A percentile compares a stretch with the other conserved stretches of the same genome.
Conservation (phyloP, 2,329 filamentous ascomycete genomes). For the Aureobasidium sp. region DNA sequence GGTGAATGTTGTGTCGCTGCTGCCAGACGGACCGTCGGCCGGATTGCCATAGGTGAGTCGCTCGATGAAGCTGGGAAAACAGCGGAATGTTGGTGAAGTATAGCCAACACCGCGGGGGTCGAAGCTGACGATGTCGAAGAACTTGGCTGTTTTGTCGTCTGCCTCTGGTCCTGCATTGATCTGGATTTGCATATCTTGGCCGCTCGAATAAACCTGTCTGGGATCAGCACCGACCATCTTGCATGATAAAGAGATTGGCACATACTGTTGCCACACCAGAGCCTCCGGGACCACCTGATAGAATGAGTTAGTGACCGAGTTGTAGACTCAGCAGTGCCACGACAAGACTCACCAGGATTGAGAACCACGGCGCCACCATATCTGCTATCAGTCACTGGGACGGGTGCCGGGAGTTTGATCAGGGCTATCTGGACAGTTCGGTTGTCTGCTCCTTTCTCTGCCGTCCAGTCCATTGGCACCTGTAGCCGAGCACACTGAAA, state of each 20-base stretch:
- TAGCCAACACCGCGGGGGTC: constrained; percentile 38
- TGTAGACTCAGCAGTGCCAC: not conserved
- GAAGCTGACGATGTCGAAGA: constrained; percentile 36
- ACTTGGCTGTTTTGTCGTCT: constrained; percentile 15
- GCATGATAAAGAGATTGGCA: not conserved
- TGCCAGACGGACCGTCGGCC: constrained; percentile 32
- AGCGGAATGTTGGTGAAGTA: constrained; percentile 28
- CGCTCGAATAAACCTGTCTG: constrained; percentile 27
- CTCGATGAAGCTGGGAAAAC: constrained; percentile 28
- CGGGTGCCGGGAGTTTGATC: constrained; percentile 38
- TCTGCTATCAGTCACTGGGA: constrained; percentile 34
- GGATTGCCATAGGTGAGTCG: constrained; percentile 26
- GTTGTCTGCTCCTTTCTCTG: constrained; percentile 25
- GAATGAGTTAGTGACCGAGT: not conserved
- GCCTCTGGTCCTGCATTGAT: constrained; percentile 27
- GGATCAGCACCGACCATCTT: not conserved
- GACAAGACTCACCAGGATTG: constrained; percentile 29
- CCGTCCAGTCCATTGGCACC: constrained; percentile 42
- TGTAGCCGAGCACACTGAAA: constrained; percentile 44
- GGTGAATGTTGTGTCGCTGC: constrained; percentile 34
- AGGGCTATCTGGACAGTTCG: constrained; percentile 37
- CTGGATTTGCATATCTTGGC: constrained; percentile 32
- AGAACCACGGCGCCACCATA: constrained; percentile 43
- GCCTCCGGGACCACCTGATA: constrained; percentile 35
- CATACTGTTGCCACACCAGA: constrained; percentile 29